Base-by-base conservation (phyloP, 495 filamentous ascomycete species). In the Penicillium antarcticum region DNA sequence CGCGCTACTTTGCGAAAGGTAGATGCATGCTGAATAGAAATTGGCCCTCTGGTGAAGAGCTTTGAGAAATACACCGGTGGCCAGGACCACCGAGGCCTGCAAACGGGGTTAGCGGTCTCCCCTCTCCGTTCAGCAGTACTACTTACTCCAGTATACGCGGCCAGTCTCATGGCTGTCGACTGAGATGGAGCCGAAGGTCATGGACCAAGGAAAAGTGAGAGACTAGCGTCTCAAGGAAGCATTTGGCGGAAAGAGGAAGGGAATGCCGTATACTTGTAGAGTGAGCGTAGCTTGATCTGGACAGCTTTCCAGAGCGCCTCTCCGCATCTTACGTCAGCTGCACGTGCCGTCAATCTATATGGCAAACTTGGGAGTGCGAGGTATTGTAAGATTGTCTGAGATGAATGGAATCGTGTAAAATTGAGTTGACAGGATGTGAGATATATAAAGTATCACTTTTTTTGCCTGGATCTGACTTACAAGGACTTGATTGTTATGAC, bases 11-110 rank as follows among this genome's bases (percentile, higher is more conserved):
- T 97, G 92, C 41, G 91, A 87, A 13, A 98, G 81, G 70, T 97
- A 96, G 26, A 98, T 95, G 67, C 89, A 91, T 45, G 92, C 91
- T 13, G 92, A 88, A 69, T 98, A 98, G 81, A 97, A 97, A 65
- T 98, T 98, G 46, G 94, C 81, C 56, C 94, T 82, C 70, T 97
- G 87, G 64, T 94, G 89, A 69, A 97, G 89, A 38, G 94, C 95
- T 61, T 89, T 91, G 42, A 95, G 70, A 50, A 97, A 76, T 34
- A 94, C 91, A 57, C 84, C 84, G 35, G 82, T 84, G 61, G 91
- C 92, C 63, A 92, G 81, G 70, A 82, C 82, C 63, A 85, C 80
- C 32, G 89, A 94, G 66, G 79, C 78, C 88, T 90, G 49, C 11
- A 19, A 54, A 53, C 16, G 41, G 32, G 42, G 60, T 70, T 51